These are phyloP conservation scores for Teunomyces gatunensis DNA, from an alignment of 805 yeast species.

Conservation along the genomic window DNA sequence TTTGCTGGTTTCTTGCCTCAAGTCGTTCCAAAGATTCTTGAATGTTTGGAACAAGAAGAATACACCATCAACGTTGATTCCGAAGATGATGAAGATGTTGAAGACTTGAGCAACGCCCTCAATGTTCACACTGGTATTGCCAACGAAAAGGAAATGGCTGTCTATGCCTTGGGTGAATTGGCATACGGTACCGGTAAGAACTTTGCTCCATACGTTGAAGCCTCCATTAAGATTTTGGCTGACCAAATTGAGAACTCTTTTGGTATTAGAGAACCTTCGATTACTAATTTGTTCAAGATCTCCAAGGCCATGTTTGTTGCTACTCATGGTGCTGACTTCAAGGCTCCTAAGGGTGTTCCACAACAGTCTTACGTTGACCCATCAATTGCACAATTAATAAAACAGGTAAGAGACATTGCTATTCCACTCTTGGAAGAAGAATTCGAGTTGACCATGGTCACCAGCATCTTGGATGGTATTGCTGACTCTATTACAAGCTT, in stretches of 20 bases:
- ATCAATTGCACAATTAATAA: slow-evolving; percentile 56
- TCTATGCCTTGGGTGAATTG: slow-evolving; percentile 83
- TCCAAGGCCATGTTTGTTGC: slow-evolving; percentile 65
- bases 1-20: slow-evolving; percentile 82
- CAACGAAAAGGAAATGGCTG: slow-evolving; percentile 93
- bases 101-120: slow-evolving; percentile 65
- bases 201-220: slow-evolving; percentile 74
- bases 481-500: slow-evolving; percentile 64
- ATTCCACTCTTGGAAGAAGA: slow-evolving; percentile 68
- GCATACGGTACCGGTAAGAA: slow-evolving; percentile 83
- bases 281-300: slow-evolving; percentile 79
- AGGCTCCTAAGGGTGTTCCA: slow-evolving; percentile 64
- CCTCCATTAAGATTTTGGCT: slow-evolving; percentile 58
- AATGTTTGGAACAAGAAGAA: slow-evolving; percentile 84
- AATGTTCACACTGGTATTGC: slow-evolving; percentile 93
- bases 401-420: slow-evolving; percentile 65
- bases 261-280: slow-evolving; percentile 87
- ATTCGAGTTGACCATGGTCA: slow-evolving; percentile 79
- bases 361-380: slow-evolving; percentile 58
- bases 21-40: slow-evolving; percentile 79
- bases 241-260: slow-evolving; percentile 83
- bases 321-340: slow-evolving; percentile 44
- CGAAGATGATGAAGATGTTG: slow-evolving; percentile 49
- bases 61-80: slow-evolving; percentile 63
- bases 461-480: slow-evolving; percentile 70